Evolutionary conservation across 345 rosid genomes (phyloP).

Genomic region (Crucihimalaya himalaica): DNA sequence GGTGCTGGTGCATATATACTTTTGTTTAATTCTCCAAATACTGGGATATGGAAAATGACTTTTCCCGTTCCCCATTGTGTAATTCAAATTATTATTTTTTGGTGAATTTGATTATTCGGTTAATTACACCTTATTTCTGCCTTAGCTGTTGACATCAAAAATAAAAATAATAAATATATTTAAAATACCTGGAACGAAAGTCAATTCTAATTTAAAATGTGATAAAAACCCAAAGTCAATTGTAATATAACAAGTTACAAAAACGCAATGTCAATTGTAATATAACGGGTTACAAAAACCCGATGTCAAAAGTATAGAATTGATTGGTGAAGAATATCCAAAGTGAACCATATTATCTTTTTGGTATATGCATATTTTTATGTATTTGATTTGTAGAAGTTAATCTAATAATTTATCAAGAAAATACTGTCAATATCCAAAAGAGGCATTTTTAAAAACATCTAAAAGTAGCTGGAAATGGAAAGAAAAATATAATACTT

Average conservation of each 20-base stretch:
- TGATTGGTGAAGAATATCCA: constrained; percentile 28
- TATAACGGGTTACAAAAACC: constrained; percentile 11
- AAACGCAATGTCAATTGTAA: constrained; percentile 30
- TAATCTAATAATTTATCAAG: not conserved
- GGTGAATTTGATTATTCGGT: constrained; percentile 12
- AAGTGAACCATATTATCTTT: constrained; percentile 10
- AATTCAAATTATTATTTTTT: not conserved
- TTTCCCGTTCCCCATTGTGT: constrained; percentile 5
- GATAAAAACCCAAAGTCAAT: constrained; percentile 28
- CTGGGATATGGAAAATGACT: constrained; percentile 10
- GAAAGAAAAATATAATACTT: not conserved
- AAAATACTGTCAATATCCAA: constrained; percentile 7
- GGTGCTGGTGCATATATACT: not conserved
- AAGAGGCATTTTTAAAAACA: not conserved
- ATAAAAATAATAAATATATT: not conserved
- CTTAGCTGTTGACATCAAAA: constrained; percentile 15
- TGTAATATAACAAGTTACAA: constrained; percentile 12
- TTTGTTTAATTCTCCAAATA: constrained; percentile 6
- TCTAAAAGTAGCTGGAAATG: not conserved
- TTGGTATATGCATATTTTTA: constrained; percentile 9
- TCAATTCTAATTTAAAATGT: constrained; percentile 26
- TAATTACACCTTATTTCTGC: not conserved
- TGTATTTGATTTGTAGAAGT: constrained; percentile 17
- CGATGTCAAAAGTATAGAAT: constrained; percentile 20
- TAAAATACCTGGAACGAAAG: constrained; percentile 21